Evolutionary conservation across 257 asterid genomes (phyloP).

Genomic region (Nicotiana noctiflora): DNA sequence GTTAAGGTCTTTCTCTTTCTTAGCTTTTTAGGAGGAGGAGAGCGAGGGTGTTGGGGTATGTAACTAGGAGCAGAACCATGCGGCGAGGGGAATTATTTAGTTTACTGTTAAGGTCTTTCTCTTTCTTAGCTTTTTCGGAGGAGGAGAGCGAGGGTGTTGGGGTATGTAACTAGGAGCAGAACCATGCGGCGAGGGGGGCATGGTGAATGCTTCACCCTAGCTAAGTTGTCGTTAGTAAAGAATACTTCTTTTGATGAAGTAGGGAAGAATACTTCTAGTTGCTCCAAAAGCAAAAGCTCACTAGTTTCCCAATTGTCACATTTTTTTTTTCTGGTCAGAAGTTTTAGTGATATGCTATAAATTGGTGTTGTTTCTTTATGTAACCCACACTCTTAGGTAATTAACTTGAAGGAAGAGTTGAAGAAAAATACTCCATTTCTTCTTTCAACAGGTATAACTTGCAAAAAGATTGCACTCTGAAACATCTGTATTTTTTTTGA

Average conservation of each 20-base stretch:
- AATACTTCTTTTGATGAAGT: neutral
- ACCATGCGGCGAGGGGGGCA: neutral
- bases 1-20: neutral
- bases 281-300: neutral
- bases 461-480: neutral
- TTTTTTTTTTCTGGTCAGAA: neutral
- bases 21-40: neutral
- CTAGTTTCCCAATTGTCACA: neutral
- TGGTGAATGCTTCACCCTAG: neutral
- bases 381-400: neutral
- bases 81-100: neutral
- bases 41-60: neutral
- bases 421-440: neutral
- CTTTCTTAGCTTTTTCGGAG: neutral
- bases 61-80: too few relatives aligned
- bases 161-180: neutral
- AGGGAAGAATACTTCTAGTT: neutral
- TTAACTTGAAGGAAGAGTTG: neutral
- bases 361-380: neutral
- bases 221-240: neutral
- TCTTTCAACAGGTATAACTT: neutral
- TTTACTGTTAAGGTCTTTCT: neutral
- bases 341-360: neutral
- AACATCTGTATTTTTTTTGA: neutral
- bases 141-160: neutral